Evolutionary conservation across 768 basidiomycete species (phyloP), one percentile per base, ranked within the genome.

Genomic region (Chlorophyllum brunneum): DNA sequence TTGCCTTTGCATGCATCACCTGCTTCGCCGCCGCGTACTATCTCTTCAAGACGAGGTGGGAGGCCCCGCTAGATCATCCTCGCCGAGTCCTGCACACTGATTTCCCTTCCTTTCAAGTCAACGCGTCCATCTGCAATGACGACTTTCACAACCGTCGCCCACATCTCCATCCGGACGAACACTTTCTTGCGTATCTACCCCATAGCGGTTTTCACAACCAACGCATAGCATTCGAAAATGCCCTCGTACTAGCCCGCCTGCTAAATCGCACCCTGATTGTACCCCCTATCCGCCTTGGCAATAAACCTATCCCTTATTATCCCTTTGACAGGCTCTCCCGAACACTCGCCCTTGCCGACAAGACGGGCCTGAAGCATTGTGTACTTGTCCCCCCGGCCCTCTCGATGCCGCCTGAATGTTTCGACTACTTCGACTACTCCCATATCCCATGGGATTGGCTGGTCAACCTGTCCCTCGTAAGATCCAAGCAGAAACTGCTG

Each of bases 171-270:
- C 56, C 58, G 2, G 51, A 65, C 10, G 73, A 73, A 55, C 70
- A 63, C 47, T 92, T 78, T 64, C 66, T 93, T 16, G 74, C 87
- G 16, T 92, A 89, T 64, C 73, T 92, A 16, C 89, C 90, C 10
- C 89, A 92, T 63, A 88, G 86, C 56, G 87, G 88, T 2, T 86
- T 88, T 58, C 88, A 92, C 67, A 92, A 90, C 65, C 88, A 92
- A 68, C 83, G 89, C 29, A 90, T 93, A 57, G 84, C 88, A 15
- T 77, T 93, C 55, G 88, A 92, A 68, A 93, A 93, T 60, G 91
- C 88, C 2, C 76, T 92, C 16, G 72, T 84, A n/a, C 77, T 92
- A 45, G 76, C 89, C 1, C 72, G 68, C 54, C 63, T 86, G 26
- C 77, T 90, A 54, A 83, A 86, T 68, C 84, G 88, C 54, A 93